Conservation (phyloP, 164 flowering plant genomes). For the Kalanchoe fedtschenkoi region DNA sequence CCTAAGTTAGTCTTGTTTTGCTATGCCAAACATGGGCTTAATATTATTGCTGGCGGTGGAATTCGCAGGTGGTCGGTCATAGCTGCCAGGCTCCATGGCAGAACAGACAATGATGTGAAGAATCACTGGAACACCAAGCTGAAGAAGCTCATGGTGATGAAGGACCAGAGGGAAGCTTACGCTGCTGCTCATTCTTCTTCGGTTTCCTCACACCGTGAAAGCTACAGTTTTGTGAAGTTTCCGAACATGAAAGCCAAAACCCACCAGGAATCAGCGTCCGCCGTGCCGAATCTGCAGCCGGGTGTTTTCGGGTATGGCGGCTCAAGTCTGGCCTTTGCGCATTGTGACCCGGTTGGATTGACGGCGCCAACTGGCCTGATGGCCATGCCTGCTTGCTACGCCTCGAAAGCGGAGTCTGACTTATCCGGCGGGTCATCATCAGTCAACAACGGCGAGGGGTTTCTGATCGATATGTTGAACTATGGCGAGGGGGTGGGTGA, state of each 20-base stretch:
- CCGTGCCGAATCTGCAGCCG: neutral
- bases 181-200: neutral
- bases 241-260: neutral
- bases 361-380: neutral
- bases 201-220: neutral
- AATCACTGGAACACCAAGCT: slow-evolving; percentile 37
- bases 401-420: neutral
- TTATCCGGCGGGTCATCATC: neutral
- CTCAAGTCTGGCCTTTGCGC: neutral
- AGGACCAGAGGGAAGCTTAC: neutral
- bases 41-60: neutral
- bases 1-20: neutral
- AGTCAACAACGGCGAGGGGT: neutral
- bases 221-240: neutral
- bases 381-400: neutral
- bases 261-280: neutral
- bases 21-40: too few species aligned
- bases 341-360: neutral
- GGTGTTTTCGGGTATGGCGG: neutral
- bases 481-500: neutral
- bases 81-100: slow-evolving; percentile 27
- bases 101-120: slow-evolving; percentile 34
- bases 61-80: slow-evolving; percentile 31
- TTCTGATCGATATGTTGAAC: neutral
- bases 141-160: slow-evolving; percentile 20